Base-by-base conservation (phyloP, 192 early-diverging fungal genomes). In the Polychytrium aggregatum region DNA sequence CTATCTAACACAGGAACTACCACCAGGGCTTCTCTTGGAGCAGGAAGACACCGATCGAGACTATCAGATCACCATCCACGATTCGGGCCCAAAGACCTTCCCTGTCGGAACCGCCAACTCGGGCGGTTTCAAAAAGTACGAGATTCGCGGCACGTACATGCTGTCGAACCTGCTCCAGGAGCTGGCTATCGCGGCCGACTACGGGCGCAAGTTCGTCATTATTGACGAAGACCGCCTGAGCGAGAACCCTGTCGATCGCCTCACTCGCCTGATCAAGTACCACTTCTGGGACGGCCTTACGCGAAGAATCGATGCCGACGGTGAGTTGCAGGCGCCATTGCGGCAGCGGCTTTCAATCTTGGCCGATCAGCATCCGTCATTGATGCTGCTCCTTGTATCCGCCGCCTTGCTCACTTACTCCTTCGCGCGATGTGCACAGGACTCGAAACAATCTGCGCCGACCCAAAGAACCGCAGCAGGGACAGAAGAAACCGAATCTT, bases 201-300 rank as follows among this genome's bases (percentile, higher is more conserved):
- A 84, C 61, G 87, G 86, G 1, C 74, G 90, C 36, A 85, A 81
- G 55, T 79, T 85, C 53, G 83, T 98, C 24, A 81, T 95, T 0
- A 60, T 98, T 18, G 84, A 89, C 62, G 90, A 95, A 63, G 81
- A 81, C 20, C 71, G 89, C 1, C 67, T 98, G 20, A 90, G 82
- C 57, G 92, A 97, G 64, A 95, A 97, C 57, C 96, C 96, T 0
- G 82, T 97, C 20, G 82, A 89, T 49, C 79, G 92, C 0, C 59
- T 98, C 37, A 75, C 78, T 31, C 75, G 96, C 18, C 84, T 95
- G 79, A 93, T 98, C 55, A 78, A 82, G 50, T 84, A 77, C 47
- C 74, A 85, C 26, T 98, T 98, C 57, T 98, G 96, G 96, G 90
- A 97, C 60, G 92, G 86, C 0, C 65, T 98, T 14, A 93, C 90